Base-by-base conservation (phyloP, 2,329 filamentous ascomycete species). In the Penicillium thymicola region DNA sequence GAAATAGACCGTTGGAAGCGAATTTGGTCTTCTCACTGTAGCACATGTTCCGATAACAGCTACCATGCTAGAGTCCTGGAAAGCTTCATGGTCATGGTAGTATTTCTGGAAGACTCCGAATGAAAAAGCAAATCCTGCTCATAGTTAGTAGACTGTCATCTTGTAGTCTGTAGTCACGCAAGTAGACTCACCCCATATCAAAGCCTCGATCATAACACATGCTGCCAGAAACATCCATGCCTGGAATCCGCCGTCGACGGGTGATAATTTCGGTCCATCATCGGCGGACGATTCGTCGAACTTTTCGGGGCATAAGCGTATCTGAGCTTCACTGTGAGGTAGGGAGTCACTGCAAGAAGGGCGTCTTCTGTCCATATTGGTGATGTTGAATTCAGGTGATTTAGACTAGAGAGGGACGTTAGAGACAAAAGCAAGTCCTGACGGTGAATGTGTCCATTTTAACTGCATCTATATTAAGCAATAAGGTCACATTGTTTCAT, bases 161-260 rank as follows among this genome's bases (percentile, higher is more conserved):
- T 7, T 10, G 23, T 6, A 16, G 11, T 18, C 32, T 13, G 23
- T 6, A 16, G 11, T 27, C 32, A 11, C 3, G 2, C 5, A 5
- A n/a, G 14, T 11, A 25, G 40, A 63, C 71, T 54, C 66, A 79
- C 79, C 81, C 81, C 81, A 84, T 48, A 83, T 76, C 2, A 83
- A 68, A 23, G 77, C 79, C 65, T 84, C 81, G 34, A 84, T 72
- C 50, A 79, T 69, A 58, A 81, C 82, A 48, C 77, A 80, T 1
- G 78, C 80, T 9, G 74, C 72, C 5, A 84, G 66, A 55, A 82
- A 80, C 23, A 81, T 62, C 71, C 75, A 79, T 23, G 76, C 77
- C 30, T 73, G 65, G 57, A 70, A 70, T 1, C 76, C 76, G 32
- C 72, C 66, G 55, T 77, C 74, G 6, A 69, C 63, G 1, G 65